Percentiles rank a stretch among this genome's conserved stretches.
These are phyloP conservation scores for Leucoagaricus sp. DNA, from an alignment of 1,284 basidiomycete genomes.

Conservation along the genomic window DNA sequence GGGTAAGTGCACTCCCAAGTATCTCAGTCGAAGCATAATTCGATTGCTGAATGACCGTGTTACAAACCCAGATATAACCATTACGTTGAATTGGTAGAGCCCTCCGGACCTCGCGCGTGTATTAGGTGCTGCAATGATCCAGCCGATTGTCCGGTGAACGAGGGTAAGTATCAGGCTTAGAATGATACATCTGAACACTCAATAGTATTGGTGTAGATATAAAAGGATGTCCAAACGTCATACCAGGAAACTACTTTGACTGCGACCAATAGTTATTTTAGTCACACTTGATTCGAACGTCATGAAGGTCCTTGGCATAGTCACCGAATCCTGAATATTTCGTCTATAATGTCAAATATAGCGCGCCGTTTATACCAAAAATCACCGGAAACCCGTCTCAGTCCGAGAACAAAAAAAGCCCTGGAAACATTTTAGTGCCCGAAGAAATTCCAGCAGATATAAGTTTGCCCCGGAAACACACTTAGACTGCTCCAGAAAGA, in stretches of 20 bases:
- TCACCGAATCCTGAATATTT: too few species aligned
- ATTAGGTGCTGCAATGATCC: conserved; percentile 52
- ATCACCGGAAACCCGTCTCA: too few species aligned
- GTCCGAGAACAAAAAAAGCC: too few species aligned
- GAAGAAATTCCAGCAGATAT: too few species aligned
- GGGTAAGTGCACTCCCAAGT: conserved; percentile 33
- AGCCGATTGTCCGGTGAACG: conserved; percentile 44
- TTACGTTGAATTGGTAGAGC: conserved; percentile 54
- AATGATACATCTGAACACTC: neutral
- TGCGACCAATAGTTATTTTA: conserved; percentile 21
- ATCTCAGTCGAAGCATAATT: neutral
- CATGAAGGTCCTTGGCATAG: too few species aligned
- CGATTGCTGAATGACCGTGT: neutral
- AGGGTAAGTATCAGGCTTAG: conserved; percentile 30
- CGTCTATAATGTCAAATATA: too few species aligned
- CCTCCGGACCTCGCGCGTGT: conserved; percentile 43
- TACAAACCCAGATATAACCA: conserved; percentile 41
- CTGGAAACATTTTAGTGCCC: too few species aligned
- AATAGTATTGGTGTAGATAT: conserved; percentile 26
- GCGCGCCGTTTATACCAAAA: too few species aligned
- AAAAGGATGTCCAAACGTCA: conserved; percentile 36
- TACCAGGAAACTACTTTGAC: conserved; percentile 39
- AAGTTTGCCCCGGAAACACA: too few species aligned
- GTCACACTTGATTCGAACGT: too few species aligned
- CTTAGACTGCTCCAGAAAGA: too few species aligned